These are phyloP conservation scores for Diaporthe sp. DNA, from an alignment of 2,329 filamentous ascomycete species.

Conservation along the genomic window DNA sequence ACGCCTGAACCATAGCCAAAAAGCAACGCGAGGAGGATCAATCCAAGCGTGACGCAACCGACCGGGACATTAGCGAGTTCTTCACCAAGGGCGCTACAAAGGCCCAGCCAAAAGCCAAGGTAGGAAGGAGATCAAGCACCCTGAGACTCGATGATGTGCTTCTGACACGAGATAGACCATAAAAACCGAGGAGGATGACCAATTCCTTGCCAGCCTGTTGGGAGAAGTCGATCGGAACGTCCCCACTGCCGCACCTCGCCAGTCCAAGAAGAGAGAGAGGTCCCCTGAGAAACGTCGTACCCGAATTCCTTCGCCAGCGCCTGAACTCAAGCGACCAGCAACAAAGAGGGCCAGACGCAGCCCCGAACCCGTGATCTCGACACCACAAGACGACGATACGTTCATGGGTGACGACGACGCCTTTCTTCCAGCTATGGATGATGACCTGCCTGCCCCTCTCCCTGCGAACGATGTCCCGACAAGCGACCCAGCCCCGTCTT, in stretches of 20 bases:
- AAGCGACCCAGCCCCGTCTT: conserved; percentile 89
- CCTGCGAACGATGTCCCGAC: conserved; percentile 72
- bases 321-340: conserved; percentile 64
- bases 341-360: conserved; percentile 71
- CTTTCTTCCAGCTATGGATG: conserved; percentile 68
- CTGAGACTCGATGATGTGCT: neutral
- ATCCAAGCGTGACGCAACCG: conserved; percentile 86
- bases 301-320: conserved; percentile 82
- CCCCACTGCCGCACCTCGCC: conserved; percentile 65
- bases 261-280: conserved; percentile 75
- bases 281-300: conserved; percentile 83
- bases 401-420: conserved; percentile 69
- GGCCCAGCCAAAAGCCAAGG: conserved; percentile 84
- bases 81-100: conserved; percentile 83
- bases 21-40: conserved; percentile 90
- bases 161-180: conserved; percentile 65
- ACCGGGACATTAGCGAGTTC: conserved; percentile 94
- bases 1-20: conserved; percentile 71
- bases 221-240: conserved; percentile 89
- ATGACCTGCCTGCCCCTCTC: conserved; percentile 62
- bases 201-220: conserved; percentile 87
- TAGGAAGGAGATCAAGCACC: conserved; percentile 52
- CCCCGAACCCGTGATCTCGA: conserved; percentile 63
- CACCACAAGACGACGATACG: conserved; percentile 64
- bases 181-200: conserved; percentile 88